phyloP scores from a whole-genome alignment of 2,329 filamentous ascomycete genomes.

The Epichloe hybrida region DNA sequence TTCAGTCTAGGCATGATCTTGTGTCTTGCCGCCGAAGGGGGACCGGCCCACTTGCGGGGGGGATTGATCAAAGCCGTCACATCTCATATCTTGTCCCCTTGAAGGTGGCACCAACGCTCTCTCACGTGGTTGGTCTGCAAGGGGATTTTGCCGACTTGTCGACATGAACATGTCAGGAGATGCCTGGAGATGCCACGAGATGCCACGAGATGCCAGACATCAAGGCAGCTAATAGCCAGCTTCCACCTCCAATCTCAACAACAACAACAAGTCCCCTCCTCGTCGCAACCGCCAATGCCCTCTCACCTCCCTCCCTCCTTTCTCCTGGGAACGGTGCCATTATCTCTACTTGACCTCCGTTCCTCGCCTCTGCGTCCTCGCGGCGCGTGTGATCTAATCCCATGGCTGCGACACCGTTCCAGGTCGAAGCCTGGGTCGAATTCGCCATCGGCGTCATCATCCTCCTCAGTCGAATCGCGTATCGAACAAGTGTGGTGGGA shows the following conservation, averaged over 20 bases:
- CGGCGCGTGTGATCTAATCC: neutral
- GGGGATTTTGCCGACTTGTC: neutral
- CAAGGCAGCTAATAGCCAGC: neutral
- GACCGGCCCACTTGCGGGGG: no score
- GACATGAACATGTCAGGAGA: no score
- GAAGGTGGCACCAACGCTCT: neutral
- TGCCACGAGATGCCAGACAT: no score
- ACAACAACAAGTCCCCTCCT: neutral
- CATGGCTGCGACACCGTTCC: conserved; percentile 23
- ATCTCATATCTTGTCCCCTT: neutral
- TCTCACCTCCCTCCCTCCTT: no score
- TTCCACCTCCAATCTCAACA: neutral
- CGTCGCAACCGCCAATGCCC: no score
- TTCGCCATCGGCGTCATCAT: conserved; percentile 25
- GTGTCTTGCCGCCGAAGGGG: no score
- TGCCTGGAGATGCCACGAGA: no score
- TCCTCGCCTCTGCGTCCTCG: neutral
- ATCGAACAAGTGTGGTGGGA: conserved; percentile 25
- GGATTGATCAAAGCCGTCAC: no score
- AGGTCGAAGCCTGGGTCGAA: conserved; percentile 29
- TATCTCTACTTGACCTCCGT: neutral
- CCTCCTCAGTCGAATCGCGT: conserved; percentile 24
- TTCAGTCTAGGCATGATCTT: no score
- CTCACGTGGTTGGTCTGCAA: neutral
- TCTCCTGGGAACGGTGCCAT: neutral